Conservation (phyloP, 2,329 filamentous ascomycete species). For the Fusarium acutatum region DNA sequence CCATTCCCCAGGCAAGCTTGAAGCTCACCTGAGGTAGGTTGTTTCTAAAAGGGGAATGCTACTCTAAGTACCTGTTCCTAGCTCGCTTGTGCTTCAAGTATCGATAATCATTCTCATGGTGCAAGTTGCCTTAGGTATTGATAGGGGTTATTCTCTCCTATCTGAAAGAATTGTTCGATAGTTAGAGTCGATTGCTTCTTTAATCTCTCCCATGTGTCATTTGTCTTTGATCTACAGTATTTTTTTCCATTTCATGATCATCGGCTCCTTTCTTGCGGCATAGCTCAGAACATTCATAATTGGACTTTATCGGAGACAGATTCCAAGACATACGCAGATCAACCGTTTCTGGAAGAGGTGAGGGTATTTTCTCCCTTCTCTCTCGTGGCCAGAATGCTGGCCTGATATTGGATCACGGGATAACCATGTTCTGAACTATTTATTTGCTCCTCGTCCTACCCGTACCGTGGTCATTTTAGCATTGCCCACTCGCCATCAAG, state of each 20-base stretch:
- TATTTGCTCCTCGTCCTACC: background rate
- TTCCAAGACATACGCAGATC: slow-evolving; percentile 17
- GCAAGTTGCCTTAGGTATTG: background rate
- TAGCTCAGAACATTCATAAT: background rate
- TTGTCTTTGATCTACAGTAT: background rate
- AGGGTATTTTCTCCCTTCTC: slow-evolving; percentile 3
- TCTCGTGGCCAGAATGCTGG: background rate
- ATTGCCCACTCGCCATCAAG: slow-evolving; percentile 15
- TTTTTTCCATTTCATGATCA: background rate
- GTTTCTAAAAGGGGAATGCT: slow-evolving; percentile 35
- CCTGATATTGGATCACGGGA: background rate
- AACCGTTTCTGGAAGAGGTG: background rate
- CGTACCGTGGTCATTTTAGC: background rate
- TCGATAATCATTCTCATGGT: slow-evolving; percentile 2
- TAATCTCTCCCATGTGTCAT: background rate
- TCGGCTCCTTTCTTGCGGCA: background rate
- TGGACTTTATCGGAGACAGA: slow-evolving; percentile 5
- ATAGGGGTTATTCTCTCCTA: slow-evolving; percentile 19
- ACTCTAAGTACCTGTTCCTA: slow-evolving; percentile 5
- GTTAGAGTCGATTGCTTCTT: background rate
- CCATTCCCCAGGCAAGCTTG: slow-evolving; percentile 17
- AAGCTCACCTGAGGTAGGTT: slow-evolving; percentile 22
- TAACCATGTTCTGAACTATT: background rate
- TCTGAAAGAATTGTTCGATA: background rate
- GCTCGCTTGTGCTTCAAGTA: slow-evolving; percentile 20